A percentile compares a stretch with the other conserved stretches of the same genome.
Conservation (phyloP, 768 basidiomycete genomes). For the Pleurotus cornucopiae region DNA sequence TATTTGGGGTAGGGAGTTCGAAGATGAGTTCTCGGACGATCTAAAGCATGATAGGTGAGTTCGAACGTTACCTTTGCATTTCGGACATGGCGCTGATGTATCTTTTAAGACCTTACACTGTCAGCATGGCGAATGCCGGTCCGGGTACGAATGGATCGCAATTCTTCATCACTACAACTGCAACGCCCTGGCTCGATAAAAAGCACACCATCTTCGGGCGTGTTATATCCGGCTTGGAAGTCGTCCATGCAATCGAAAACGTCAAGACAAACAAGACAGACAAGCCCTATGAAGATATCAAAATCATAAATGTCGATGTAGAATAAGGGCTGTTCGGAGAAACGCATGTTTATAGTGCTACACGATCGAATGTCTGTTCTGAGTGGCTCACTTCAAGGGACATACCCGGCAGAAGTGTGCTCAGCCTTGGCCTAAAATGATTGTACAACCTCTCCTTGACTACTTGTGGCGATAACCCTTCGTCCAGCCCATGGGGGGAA, state of each 20-base stretch:
- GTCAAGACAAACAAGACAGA: slow-evolving; percentile 81
- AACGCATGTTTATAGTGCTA: slow-evolving; percentile 33
- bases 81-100: slow-evolving; percentile 1
- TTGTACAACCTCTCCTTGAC: slow-evolving; percentile 26
- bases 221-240: slow-evolving; percentile 81
- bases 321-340: slow-evolving; percentile 35
- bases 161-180: slow-evolving; percentile 96
- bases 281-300: slow-evolving; percentile 92
- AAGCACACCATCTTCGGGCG: slow-evolving; percentile 94
- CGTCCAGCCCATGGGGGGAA: slow-evolving; percentile 35
- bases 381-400: slow-evolving; percentile 26
- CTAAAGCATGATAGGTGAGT: slow-evolving; percentile 84
- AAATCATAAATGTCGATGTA: slow-evolving; percentile 77
- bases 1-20: slow-evolving; percentile 88
- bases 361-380: slow-evolving; percentile 37
- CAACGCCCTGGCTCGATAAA: slow-evolving; percentile 90
- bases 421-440: slow-evolving; percentile 30
- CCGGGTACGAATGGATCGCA: slow-evolving; percentile 91
- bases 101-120: slow-evolving; percentile 74
- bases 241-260: slow-evolving; percentile 89
- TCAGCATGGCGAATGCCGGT: slow-evolving; percentile 95
- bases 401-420: slow-evolving; percentile 15
- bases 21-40: slow-evolving; percentile 90
- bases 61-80: not conserved
- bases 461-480: slow-evolving; percentile 16